Conservation (phyloP, 163 green algal genomes). For the Scenedesmus sp. region DNA sequence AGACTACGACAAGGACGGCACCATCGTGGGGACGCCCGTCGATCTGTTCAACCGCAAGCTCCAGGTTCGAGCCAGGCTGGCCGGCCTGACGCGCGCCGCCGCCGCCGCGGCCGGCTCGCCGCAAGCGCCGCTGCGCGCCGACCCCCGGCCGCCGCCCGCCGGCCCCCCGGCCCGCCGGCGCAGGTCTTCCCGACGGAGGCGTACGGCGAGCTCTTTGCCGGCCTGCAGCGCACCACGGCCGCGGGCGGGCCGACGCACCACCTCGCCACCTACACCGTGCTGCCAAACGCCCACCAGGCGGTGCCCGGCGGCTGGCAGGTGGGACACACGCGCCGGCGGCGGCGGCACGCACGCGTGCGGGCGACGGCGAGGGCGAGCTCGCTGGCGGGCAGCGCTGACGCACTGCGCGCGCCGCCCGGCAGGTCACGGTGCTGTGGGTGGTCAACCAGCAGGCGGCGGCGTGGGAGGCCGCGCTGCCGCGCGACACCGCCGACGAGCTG, state of each 20-base stretch:
- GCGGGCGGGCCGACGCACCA: constrained; percentile 34
- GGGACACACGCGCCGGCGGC: neutral
- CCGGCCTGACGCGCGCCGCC: neutral
- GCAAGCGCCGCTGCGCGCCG: no score
- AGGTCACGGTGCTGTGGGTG: constrained; percentile 52
- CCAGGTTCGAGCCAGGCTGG: constrained; percentile 17
- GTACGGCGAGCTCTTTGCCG: constrained; percentile 32
- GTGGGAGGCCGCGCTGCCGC: constrained; percentile 33
- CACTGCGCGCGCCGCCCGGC: no score
- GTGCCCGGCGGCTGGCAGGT: constrained; percentile 34
- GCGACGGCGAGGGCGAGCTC: neutral
- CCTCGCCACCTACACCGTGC: constrained; percentile 42
- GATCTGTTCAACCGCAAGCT: constrained; percentile 27
- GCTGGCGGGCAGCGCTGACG: neutral
- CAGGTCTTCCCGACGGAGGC: constrained; percentile 48
- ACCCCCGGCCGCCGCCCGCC: no score
- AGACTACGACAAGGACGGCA: constrained; percentile 13
- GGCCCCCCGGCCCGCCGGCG: no score
- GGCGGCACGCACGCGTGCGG: neutral
- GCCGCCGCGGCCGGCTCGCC: neutral
- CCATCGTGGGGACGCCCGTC: constrained; percentile 19
- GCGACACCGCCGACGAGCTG: neutral
- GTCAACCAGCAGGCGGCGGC: constrained; percentile 11
- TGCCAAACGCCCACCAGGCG: constrained; percentile 43
- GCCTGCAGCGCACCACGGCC: neutral